phyloP scores from a whole-genome alignment of 2,329 filamentous ascomycete species.

The Emergomyces orientalis region DNA sequence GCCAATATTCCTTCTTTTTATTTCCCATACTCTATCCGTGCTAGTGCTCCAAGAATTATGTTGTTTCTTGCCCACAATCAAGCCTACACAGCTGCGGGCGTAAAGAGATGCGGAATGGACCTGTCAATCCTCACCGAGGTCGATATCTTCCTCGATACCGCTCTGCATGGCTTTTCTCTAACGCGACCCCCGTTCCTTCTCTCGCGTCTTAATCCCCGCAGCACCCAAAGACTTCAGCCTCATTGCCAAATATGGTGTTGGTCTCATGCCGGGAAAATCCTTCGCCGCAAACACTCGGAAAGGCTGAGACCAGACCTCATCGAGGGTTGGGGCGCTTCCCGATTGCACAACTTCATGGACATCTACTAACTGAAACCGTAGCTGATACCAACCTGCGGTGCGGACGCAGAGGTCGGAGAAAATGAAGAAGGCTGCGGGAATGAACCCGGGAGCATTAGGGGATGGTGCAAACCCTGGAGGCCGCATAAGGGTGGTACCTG shows the following conservation, averaged over 20 bases:
- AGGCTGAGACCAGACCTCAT: slow-evolving; percentile 33
- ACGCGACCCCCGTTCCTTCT: slow-evolving; percentile 17
- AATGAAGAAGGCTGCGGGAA: slow-evolving; percentile 39
- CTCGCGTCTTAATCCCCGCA: slow-evolving; percentile 34
- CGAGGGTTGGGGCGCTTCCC: slow-evolving; percentile 31
- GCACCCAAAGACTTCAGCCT: slow-evolving; percentile 35
- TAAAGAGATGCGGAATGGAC: neutral
- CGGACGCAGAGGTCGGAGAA: slow-evolving; percentile 41
- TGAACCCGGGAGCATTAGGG: slow-evolving; percentile 13
- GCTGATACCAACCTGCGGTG: slow-evolving; percentile 35
- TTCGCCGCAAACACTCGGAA: slow-evolving; percentile 37
- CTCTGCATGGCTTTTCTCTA: neutral
- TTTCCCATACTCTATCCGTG: neutral
- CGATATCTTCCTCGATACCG: neutral
- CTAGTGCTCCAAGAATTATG: neutral
- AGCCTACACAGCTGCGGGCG: neutral
- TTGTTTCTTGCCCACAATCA: neutral
- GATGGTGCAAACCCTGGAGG: neutral
- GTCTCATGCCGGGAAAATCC: slow-evolving; percentile 37
- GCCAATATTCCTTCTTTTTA: no score
- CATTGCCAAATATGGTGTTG: slow-evolving; percentile 32
- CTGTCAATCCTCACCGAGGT: neutral
- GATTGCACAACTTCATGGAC: slow-evolving; percentile 25
- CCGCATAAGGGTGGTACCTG: neutral
- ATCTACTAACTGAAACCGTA: slow-evolving; percentile 40